Evolutionary conservation across 257 asterid species (phyloP).

Genomic region (Lithospermum erythrorhizon): DNA sequence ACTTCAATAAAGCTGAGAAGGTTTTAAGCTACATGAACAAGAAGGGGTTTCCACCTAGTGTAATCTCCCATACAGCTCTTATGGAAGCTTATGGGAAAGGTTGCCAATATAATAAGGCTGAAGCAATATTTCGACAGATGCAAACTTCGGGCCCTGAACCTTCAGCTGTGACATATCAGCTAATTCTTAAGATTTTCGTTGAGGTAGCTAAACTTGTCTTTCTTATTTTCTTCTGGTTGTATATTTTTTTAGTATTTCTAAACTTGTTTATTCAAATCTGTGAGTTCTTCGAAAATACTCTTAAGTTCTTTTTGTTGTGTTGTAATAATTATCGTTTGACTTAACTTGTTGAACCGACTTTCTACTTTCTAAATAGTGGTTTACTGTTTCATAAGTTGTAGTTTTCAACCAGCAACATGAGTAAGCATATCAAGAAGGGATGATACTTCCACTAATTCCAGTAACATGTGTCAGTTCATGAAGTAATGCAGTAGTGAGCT

Average conservation of each 20-base stretch:
- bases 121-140: slow-evolving; percentile 87
- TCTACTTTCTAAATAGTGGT: not conserved
- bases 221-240: not conserved
- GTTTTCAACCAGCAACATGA: too few relatives aligned
- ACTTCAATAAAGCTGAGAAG: slow-evolving; percentile 79
- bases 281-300: not conserved
- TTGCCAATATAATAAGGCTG: slow-evolving; percentile 71
- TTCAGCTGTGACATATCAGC: slow-evolving; percentile 91
- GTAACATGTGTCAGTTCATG: too few relatives aligned
- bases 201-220: slow-evolving; percentile 36
- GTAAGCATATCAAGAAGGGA: too few relatives aligned
- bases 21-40: slow-evolving; percentile 61
- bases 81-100: slow-evolving; percentile 97
- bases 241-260: not conserved
- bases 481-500: too few relatives aligned
- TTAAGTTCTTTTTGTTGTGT: too few relatives aligned
- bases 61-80: slow-evolving; percentile 82
- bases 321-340: too few relatives aligned
- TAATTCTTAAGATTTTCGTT: slow-evolving; percentile 72
- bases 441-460: too few relatives aligned
- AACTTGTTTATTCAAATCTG: not conserved
- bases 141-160: slow-evolving; percentile 94
- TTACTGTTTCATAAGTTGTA: not conserved
- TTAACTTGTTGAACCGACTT: not conserved
- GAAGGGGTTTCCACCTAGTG: slow-evolving; percentile 73